Percentiles rank a stretch among this genome's conserved stretches.
phyloP scores from a whole-genome alignment of 352 stramenopile genomes.

The Blastocystis sp. region DNA sequence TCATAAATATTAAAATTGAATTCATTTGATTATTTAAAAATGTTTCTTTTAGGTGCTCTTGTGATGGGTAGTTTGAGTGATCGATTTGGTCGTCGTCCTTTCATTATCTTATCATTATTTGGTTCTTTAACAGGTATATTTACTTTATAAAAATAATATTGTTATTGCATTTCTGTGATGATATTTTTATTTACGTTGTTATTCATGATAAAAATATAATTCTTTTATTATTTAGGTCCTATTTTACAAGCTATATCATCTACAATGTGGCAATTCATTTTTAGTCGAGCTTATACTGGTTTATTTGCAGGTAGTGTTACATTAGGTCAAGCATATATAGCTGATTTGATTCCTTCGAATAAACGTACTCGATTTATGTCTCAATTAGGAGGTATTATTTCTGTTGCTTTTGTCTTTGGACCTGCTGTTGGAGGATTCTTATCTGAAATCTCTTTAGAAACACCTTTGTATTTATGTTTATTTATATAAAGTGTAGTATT shows the following conservation, averaged over 20 bases:
- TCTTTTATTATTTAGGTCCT: slow-evolving; percentile 4
- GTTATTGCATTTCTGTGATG: too few species aligned
- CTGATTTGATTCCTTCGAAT: slow-evolving; percentile 18
- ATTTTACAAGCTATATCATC: slow-evolving; percentile 8
- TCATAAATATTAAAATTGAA: too few species aligned
- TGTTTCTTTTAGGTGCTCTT: slow-evolving; percentile 17
- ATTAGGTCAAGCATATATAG: slow-evolving; percentile 30
- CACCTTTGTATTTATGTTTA: too few species aligned
- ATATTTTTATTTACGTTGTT: too few species aligned
- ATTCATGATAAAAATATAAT: too few species aligned
- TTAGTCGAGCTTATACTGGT: slow-evolving; percentile 5
- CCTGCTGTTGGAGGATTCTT: slow-evolving; percentile 27
- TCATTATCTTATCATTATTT: slow-evolving; percentile 22
- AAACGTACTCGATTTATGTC: slow-evolving; percentile 16
- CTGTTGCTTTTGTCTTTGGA: slow-evolving; percentile 21
- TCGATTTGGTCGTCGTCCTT: neutral
- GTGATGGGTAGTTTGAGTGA: slow-evolving; percentile 23
- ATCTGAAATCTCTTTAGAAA: neutral
- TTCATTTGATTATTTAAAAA: too few species aligned
- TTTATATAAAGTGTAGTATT: too few species aligned
- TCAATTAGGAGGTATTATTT: slow-evolving; percentile 9
- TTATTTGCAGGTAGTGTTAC: slow-evolving; percentile 16
- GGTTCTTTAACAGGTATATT: slow-evolving; percentile 3
- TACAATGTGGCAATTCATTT: slow-evolving; percentile 5
- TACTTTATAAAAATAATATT: neutral